Percentiles rank a stretch among this genome's conserved stretches.
Conservation (phyloP, 192 early-diverging fungal genomes). For the Mortierella hygrophila region DNA sequence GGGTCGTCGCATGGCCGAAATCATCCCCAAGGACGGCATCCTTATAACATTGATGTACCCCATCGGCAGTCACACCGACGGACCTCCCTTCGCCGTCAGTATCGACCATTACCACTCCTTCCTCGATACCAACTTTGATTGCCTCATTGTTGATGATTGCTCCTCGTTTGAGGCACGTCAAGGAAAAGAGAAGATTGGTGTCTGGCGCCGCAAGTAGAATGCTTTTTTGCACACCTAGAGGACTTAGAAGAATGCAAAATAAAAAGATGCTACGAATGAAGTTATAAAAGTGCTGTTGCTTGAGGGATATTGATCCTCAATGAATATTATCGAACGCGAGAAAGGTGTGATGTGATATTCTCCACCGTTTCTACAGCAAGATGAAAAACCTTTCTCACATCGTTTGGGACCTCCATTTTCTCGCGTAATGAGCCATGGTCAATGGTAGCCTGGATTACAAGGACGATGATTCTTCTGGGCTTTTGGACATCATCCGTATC, state of each 20-base stretch:
- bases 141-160: conserved; percentile 72
- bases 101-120: conserved; percentile 71
- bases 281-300: not conserved
- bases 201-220: conserved; percentile 68
- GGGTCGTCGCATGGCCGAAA: conserved; percentile 73
- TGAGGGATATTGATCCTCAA: no score
- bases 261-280: not conserved
- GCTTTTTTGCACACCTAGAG: no score
- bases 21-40: conserved; percentile 74
- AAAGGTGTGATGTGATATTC: no score
- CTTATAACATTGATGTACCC: conserved; percentile 87
- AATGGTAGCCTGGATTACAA: no score
- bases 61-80: conserved; percentile 69
- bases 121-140: conserved; percentile 71
- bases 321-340: no score
- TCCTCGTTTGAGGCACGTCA: conserved; percentile 64
- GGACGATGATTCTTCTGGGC: no score
- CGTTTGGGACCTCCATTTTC: no score
- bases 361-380: no score
- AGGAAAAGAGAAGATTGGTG: conserved; percentile 74
- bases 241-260: not conserved
- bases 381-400: no score
- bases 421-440: no score
- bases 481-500: no score
- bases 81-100: conserved; percentile 81